Evolutionary conservation across 768 basidiomycete species (phyloP), one percentile per base, ranked within the genome.

Genomic region (Lactarius quietus): DNA sequence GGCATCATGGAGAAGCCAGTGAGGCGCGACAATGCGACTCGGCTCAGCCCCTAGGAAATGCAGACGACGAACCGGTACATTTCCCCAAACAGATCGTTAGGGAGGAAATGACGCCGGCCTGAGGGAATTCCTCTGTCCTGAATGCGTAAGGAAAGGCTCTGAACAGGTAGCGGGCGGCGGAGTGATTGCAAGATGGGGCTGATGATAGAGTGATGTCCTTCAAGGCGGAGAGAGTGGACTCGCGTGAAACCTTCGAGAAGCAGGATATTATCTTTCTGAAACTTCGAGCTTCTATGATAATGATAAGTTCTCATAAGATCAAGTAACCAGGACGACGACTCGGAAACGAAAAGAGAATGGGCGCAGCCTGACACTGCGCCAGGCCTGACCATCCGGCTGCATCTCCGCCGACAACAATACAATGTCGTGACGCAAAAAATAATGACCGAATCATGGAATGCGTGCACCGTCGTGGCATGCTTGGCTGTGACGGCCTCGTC

Each of bases 81-180:
- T 26, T 20, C 33, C 12, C 35, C 35, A 36, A 56, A 56, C 20
- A 56, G 18, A 23, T 36, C n/a, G 7, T 56, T 33, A 36, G 17
- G 7, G 14, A 36, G 33, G 55, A 18, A 3, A 33, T 33, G 33
- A 4, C 8, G n/a, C n/a, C n/a, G n/a, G n/a, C n/a, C n/a, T n/a
- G n/a, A n/a, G n/a, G 4, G 33, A 33, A 33, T 0, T 23, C 4
- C 10, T 8, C 3, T 8, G 3, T 38, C 10, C 1, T 12, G 0
- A 26, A 57, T 9, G 56, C n/a, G n/a, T n/a, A 57, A 14, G 6
- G 23, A 33, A 26, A 57, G 56, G 56, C 31, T 38, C 7, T n/a
- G 31, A 33, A 57, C n/a, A 10, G 35, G 35, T 38, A 33, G 14
- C 35, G 56, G 3, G 9, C 17, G 20, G 33, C 56, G n/a, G 28